phyloP scores from a whole-genome alignment of 371 early-diverging fungal genomes.

The Apophysomyces variabilis region DNA sequence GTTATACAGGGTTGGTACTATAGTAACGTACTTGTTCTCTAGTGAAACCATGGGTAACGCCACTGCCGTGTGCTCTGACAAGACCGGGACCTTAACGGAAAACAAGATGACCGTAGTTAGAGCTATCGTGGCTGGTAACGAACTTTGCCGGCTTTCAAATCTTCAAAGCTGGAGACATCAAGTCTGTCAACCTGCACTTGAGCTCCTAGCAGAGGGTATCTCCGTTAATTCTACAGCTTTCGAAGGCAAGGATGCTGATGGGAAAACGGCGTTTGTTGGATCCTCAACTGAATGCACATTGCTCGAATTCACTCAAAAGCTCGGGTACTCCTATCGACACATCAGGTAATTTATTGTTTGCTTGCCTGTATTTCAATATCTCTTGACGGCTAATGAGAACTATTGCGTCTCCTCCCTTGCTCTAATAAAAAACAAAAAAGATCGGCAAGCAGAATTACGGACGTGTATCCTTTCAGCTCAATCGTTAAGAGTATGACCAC shows the following conservation, averaged over 20 bases:
- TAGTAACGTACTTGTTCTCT: slow-evolving; percentile 5
- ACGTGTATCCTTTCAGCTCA: slow-evolving; percentile 61
- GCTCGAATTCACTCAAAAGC: slow-evolving; percentile 58
- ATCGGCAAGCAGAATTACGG: slow-evolving; percentile 31
- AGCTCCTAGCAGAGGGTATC: slow-evolving; percentile 48
- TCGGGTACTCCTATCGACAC: slow-evolving; percentile 50
- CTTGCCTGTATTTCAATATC: too few species aligned
- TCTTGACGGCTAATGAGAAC: too few species aligned
- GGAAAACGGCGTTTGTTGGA: slow-evolving; percentile 52
- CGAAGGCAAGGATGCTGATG: slow-evolving; percentile 59
- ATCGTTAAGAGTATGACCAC: slow-evolving; percentile 65
- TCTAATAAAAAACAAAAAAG: slow-evolving; percentile 19
- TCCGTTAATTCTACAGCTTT: slow-evolving; percentile 80
- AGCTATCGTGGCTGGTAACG: slow-evolving; percentile 36
- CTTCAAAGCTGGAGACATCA: slow-evolving; percentile 44
- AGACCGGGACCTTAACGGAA: slow-evolving; percentile 84
- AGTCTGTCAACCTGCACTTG: slow-evolving; percentile 27
- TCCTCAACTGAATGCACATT: slow-evolving; percentile 61
- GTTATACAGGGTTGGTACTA: not conserved
- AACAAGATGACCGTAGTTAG: slow-evolving; percentile 88
- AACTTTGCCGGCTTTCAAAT: slow-evolving; percentile 17
- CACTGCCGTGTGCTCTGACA: slow-evolving; percentile 85
- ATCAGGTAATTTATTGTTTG: slow-evolving; percentile 16
- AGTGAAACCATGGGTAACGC: slow-evolving; percentile 89
- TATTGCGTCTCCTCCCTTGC: too few species aligned